Percentiles rank a stretch among this genome's conserved stretches.
These are phyloP conservation scores for Calocybe indica DNA, from an alignment of 768 basidiomycete genomes.

Conservation along the genomic window DNA sequence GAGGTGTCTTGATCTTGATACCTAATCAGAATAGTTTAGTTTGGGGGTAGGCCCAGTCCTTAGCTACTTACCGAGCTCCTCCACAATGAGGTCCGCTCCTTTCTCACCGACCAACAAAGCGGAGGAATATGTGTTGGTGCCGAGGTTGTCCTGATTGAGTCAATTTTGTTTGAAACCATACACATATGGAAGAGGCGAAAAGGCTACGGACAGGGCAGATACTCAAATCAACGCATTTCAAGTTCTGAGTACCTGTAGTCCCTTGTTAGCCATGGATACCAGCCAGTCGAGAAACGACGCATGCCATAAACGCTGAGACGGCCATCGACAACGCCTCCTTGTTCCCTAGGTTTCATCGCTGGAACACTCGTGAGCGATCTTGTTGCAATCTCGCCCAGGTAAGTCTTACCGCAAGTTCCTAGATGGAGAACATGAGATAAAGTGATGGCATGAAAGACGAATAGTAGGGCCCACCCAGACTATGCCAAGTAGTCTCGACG, in stretches of 20 bases:
- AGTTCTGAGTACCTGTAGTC: too few species aligned
- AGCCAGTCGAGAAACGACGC: too few species aligned
- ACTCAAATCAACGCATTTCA: slow-evolving; percentile 12
- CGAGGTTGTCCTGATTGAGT: slow-evolving; percentile 20
- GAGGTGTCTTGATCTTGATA: slow-evolving; percentile 55
- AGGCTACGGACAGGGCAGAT: slow-evolving; percentile 52
- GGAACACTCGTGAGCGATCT: background rate
- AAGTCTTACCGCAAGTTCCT: background rate
- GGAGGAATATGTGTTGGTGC: slow-evolving; percentile 36
- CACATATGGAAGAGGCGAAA: slow-evolving; percentile 15
- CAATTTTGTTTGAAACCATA: background rate
- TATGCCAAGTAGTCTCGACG: slow-evolving; percentile 78
- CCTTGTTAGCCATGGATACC: too few species aligned
- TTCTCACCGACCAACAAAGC: slow-evolving; percentile 53
- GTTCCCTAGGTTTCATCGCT: slow-evolving; percentile 53
- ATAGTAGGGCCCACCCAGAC: slow-evolving; percentile 32
- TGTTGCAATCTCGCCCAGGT: background rate
- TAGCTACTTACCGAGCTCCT: slow-evolving; percentile 33
- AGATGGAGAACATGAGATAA: background rate
- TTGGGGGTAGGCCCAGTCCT: too few species aligned
- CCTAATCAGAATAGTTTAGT: slow-evolving; percentile 25
- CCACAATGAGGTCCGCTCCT: slow-evolving; percentile 51
- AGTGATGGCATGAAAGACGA: background rate
- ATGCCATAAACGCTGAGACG: slow-evolving; percentile 57
- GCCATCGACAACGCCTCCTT: slow-evolving; percentile 57